Conservation (phyloP, 2,329 filamentous ascomycete genomes). For the Penicillium sp. region DNA sequence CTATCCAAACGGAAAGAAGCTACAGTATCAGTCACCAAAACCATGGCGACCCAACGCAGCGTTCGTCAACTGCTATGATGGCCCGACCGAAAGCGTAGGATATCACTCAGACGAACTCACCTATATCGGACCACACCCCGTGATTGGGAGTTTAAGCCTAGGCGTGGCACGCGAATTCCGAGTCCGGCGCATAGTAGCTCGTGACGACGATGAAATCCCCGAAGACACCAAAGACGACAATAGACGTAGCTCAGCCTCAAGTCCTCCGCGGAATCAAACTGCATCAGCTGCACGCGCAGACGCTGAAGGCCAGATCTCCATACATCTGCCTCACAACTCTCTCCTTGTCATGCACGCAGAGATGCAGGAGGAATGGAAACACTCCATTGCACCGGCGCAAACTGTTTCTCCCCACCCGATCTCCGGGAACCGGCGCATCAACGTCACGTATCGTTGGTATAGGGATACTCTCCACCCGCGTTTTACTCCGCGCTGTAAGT, state of each 20-base stretch:
- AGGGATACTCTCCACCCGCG: slow-evolving; percentile 72
- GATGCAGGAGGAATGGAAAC: slow-evolving; percentile 98
- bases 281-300: slow-evolving; percentile 48
- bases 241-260: slow-evolving; percentile 21
- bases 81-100: slow-evolving; percentile 77
- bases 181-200: slow-evolving; percentile 70
- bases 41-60: slow-evolving; percentile 84
- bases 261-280: slow-evolving; percentile 28
- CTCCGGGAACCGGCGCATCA: slow-evolving; percentile 77
- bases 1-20: slow-evolving; percentile 69
- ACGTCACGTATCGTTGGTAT: slow-evolving; percentile 91
- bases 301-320: slow-evolving; percentile 79
- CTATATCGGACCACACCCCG: slow-evolving; percentile 81
- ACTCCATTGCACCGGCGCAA: slow-evolving; percentile 71
- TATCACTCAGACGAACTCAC: slow-evolving; percentile 93
- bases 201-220: slow-evolving; percentile 49
- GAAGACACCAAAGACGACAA: slow-evolving; percentile 14
- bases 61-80: slow-evolving; percentile 92
- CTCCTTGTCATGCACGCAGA: slow-evolving; percentile 94
- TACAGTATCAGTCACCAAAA: slow-evolving; percentile 71
- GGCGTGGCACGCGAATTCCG: slow-evolving; percentile 94
- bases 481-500: slow-evolving; percentile 75
- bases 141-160: slow-evolving; percentile 86
- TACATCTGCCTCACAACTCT: slow-evolving; percentile 92
- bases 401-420: slow-evolving; percentile 83